Percentiles rank a stretch among this genome's conserved stretches.
Conservation (phyloP, 805 yeast genomes). For the Candida namnaoensis region DNA sequence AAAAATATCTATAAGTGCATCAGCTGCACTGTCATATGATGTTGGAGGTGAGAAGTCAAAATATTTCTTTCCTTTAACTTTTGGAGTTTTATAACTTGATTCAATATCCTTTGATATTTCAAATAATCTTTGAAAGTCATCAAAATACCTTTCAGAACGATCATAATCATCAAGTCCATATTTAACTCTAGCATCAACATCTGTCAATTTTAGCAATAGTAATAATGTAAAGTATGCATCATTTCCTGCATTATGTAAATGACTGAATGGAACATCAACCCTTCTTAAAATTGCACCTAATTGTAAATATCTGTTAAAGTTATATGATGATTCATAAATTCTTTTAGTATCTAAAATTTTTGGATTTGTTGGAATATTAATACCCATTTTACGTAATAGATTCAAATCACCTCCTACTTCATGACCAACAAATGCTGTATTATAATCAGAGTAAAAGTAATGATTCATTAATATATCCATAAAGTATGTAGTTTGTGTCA, state of each 20-base stretch:
- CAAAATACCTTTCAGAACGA: neutral
- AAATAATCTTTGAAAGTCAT: too few relatives aligned
- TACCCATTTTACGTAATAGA: conserved; percentile 39
- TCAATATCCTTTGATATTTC: neutral
- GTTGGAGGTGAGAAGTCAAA: neutral
- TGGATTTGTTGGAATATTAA: conserved; percentile 30
- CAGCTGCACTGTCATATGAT: too few relatives aligned
- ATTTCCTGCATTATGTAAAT: conserved; percentile 64
- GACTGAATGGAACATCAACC: conserved; percentile 46
- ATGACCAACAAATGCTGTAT: conserved; percentile 50
- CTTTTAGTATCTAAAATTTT: conserved; percentile 38
- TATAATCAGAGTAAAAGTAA: conserved; percentile 26
- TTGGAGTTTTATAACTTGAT: too few relatives aligned
- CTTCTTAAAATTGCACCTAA: conserved; percentile 37
- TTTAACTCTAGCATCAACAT: conserved; percentile 28
- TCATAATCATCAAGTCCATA: conserved; percentile 5
- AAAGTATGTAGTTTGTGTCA: conserved; percentile 26
- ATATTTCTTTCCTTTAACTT: neutral
- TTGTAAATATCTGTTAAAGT: conserved; percentile 28
- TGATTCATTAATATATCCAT: conserved; percentile 34
- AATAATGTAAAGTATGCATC: conserved; percentile 58
- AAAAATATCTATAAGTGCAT: too few relatives aligned
- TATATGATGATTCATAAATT: conserved; percentile 31
- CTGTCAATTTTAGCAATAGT: conserved; percentile 41
- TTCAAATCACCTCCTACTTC: conserved; percentile 43